Evolutionary conservation across 108 stramenopile species (phyloP).

Genomic region (Skeletonema marinoi): DNA sequence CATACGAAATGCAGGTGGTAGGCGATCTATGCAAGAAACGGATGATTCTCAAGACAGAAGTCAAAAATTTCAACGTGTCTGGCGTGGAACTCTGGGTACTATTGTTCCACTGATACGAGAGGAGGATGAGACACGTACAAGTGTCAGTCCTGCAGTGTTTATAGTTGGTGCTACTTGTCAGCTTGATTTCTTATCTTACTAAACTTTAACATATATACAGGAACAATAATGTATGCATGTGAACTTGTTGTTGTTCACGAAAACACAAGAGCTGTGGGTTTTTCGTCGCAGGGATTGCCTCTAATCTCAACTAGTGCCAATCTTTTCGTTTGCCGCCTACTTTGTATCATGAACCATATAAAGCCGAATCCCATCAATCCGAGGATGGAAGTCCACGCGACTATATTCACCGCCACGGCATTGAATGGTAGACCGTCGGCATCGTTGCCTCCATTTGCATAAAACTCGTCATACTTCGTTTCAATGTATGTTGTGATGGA

Average conservation of each 20-base stretch:
- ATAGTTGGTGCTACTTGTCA: slow-evolving; percentile 34
- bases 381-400: slow-evolving; percentile 67
- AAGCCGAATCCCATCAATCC: slow-evolving; percentile 64
- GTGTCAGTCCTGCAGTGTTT: slow-evolving; percentile 48
- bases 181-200: slow-evolving; percentile 29
- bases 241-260: not conserved
- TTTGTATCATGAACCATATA: slow-evolving; percentile 69
- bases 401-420: slow-evolving; percentile 57
- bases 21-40: not conserved
- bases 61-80: slow-evolving; percentile 32
- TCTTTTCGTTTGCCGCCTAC: slow-evolving; percentile 60
- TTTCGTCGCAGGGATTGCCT: not conserved
- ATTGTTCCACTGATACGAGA: slow-evolving; percentile 27
- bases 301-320: slow-evolving; percentile 62
- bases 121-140: slow-evolving; percentile 30
- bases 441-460: slow-evolving; percentile 60
- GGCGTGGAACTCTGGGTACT: slow-evolving; percentile 30
- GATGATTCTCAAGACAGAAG: not conserved
- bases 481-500: slow-evolving; percentile 80
- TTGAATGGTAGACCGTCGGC: slow-evolving; percentile 67
- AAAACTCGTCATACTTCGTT: slow-evolving; percentile 60
- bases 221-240: not conserved
- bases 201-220: not conserved
- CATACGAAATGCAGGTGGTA: slow-evolving; percentile 45
- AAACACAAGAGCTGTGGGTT: not conserved